Evolutionary conservation across 352 stramenopile genomes (phyloP), one percentile per base, ranked within the genome.

Genomic region (Pythium scleroteichum): DNA sequence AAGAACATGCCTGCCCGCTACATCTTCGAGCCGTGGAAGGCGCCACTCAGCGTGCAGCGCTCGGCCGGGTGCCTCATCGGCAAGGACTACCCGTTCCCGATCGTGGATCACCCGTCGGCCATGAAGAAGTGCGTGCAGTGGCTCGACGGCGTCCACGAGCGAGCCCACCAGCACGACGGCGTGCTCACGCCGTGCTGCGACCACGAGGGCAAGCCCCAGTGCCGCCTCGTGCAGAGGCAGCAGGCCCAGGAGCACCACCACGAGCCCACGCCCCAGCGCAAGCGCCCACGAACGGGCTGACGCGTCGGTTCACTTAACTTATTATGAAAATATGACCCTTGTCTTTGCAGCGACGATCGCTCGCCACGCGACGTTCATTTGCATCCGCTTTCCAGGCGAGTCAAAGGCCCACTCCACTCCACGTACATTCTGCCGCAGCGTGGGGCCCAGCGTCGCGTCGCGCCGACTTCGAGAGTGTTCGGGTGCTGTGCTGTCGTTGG

Each of bases 21-120:
- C 72, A 98, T 99, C 44, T 98, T 98, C 62, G 95, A 98, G 71
- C 97, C 97, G 2, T 99, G 96, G 97, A 97, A 95, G 41, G 95
- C 96, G 12, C 90, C 96, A 2, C 26, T 90, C 8, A 79, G 71
- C 56, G 81, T 98, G 14, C 94, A 98, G 63, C 77, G 90, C 50
- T 73, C 82, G 7, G 80, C 78, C 20, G 85, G 78, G 3, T 97
- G 91, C 64, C 76, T 97, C 26, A 87, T 97, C 14, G 97, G 96
- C 12, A 90, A 91, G 53, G 80, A 98, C 70, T 99, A 99, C 61
- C 97, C 96, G 1, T 87, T 94, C 57, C 95, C 92, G 14, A 98
- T 99, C 42, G 90, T 99, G 16, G 96, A 99, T 60, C 86, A 95
- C 63, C 85, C 90, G 40, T 72, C 74, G 1, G 86, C 88, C 6